phyloP scores from a whole-genome alignment of 495 filamentous ascomycete species.

The Hyaloscypha hepaticicola region DNA sequence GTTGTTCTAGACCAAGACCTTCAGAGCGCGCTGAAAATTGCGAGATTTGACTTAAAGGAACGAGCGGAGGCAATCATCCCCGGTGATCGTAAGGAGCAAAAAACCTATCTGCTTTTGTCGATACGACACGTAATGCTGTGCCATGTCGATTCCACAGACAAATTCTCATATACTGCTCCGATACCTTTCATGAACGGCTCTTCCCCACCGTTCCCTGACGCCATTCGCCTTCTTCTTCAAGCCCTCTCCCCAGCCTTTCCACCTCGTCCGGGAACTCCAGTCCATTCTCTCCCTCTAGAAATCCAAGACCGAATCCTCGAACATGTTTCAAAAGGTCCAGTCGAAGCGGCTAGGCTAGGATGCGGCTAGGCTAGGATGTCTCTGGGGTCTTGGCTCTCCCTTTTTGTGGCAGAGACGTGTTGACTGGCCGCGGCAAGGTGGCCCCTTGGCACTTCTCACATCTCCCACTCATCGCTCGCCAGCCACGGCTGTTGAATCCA shows the following conservation, averaged over 20 bases:
- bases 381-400: not conserved
- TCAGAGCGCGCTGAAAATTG: too few relatives aligned
- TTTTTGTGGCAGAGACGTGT: too few relatives aligned
- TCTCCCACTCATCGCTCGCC: not conserved
- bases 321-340: constrained; percentile 16
- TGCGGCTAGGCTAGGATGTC: constrained; percentile 20
- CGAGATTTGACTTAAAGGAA: too few relatives aligned
- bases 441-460: too few relatives aligned
- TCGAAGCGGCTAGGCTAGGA: constrained; percentile 18
- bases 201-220: too few relatives aligned
- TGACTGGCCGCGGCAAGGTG: too few relatives aligned
- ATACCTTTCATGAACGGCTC: not conserved
- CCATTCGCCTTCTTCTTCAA: too few relatives aligned
- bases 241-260: too few relatives aligned
- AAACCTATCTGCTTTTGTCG: constrained; percentile 20
- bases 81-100: not conserved
- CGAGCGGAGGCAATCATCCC: not conserved
- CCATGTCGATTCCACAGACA: constrained; percentile 5
- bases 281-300: constrained; percentile 18
- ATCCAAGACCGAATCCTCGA: constrained; percentile 18
- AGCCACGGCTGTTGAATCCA: constrained; percentile 2
- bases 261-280: not conserved
- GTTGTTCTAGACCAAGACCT: too few relatives aligned
- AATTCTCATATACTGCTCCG: constrained; percentile 9
- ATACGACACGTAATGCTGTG: constrained; percentile 21